Evolutionary conservation across 2,329 filamentous ascomycete species (phyloP).

Genomic region (Lasiodiplodia sp.): DNA sequence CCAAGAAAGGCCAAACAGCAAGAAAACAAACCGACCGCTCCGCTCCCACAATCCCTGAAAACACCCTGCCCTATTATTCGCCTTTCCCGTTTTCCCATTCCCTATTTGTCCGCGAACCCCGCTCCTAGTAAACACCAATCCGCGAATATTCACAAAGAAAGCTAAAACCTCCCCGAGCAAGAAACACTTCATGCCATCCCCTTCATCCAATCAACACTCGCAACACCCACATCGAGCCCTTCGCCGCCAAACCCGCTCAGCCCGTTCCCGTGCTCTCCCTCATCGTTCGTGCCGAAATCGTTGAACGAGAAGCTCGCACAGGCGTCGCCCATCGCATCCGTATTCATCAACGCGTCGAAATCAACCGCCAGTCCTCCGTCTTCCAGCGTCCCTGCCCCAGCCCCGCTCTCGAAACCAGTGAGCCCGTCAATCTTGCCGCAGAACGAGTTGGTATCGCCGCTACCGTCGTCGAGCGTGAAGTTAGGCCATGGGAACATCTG

Average conservation of each 20-base stretch:
- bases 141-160: not conserved
- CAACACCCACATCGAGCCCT: not conserved
- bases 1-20: not conserved
- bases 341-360: conserved; percentile 49
- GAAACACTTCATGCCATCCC: conserved; percentile 6
- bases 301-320: conserved; percentile 36
- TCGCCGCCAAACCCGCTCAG: not conserved
- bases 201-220: conserved; percentile 25
- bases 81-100: not conserved
- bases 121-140: not conserved
- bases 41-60: not conserved
- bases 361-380: conserved; percentile 50
- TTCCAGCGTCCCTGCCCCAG: conserved; percentile 34
- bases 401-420: conserved; percentile 13
- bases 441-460: conserved; percentile 6
- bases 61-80: not conserved
- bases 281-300: conserved; percentile 26
- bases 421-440: conserved; percentile 21
- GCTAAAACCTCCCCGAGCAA: not conserved
- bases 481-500: conserved; percentile 17
- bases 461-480: conserved; percentile 34
- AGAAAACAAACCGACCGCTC: not conserved
- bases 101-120: not conserved
- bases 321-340: conserved; percentile 49
- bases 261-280: conserved; percentile 3